A percentile compares a stretch with the other conserved stretches of the same genome.
Conservation (phyloP, 192 early-diverging fungal species). For the Coemansia sp. region DNA sequence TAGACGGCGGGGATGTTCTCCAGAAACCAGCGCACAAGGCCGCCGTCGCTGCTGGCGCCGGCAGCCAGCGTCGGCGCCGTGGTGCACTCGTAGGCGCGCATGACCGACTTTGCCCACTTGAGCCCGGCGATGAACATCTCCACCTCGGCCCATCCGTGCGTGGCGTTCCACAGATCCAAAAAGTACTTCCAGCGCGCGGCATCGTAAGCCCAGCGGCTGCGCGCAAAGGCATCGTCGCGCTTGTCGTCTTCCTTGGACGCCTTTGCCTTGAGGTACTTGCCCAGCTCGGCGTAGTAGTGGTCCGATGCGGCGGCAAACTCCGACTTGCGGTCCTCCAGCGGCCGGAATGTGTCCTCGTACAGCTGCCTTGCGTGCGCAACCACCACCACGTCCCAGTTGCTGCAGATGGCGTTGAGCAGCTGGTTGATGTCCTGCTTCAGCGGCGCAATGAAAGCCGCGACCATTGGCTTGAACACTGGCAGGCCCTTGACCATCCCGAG, state of each 20-base stretch:
- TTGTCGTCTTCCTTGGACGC: conserved; percentile 24
- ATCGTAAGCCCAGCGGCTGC: conserved; percentile 25
- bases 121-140: conserved; percentile 47
- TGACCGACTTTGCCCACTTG: conserved; percentile 45
- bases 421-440: conserved; percentile 34
- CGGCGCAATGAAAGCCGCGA: conserved; percentile 22
- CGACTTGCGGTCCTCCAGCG: conserved; percentile 37
- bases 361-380: conserved; percentile 19
- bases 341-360: conserved; percentile 40
- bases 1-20: conserved; percentile 17
- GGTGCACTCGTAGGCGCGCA: conserved; percentile 19
- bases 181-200: conserved; percentile 48
- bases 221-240: conserved; percentile 37
- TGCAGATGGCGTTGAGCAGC: conserved; percentile 40
- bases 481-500: conserved; percentile 13
- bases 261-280: conserved; percentile 36
- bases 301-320: conserved; percentile 37
- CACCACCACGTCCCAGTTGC: conserved; percentile 48
- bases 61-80: not conserved
- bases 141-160: conserved; percentile 41
- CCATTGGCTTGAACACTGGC: conserved; percentile 33
- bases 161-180: conserved; percentile 42
- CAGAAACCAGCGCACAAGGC: conserved; percentile 23
- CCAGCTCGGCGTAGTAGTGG: conserved; percentile 40
- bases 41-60: not conserved